Percentiles rank a stretch among this genome's conserved stretches.
These are phyloP conservation scores for Aspergillus udagawae DNA, from an alignment of 2,329 filamentous ascomycete species.

Conservation along the genomic window DNA sequence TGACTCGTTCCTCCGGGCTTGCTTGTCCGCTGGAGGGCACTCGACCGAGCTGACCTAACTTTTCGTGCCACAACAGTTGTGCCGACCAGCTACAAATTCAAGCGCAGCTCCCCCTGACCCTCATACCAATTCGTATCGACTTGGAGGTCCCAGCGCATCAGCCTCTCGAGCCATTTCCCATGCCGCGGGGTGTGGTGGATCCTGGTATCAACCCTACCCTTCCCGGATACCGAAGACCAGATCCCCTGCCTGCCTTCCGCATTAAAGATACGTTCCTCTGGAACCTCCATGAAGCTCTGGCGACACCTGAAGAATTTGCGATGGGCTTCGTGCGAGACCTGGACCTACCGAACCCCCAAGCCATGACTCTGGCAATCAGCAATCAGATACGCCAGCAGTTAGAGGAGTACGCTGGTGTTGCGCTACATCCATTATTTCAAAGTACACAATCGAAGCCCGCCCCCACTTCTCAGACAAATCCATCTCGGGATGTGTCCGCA, in stretches of 20 bases:
- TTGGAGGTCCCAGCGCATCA: slow-evolving; percentile 76
- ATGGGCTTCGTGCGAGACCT: slow-evolving; percentile 84
- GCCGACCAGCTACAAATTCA: slow-evolving; percentile 61
- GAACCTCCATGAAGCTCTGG: slow-evolving; percentile 92
- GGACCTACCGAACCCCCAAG: slow-evolving; percentile 73
- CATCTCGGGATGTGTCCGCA: slow-evolving; percentile 53
- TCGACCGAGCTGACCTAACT: slow-evolving; percentile 18
- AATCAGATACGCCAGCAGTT: slow-evolving; percentile 92
- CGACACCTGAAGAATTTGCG: slow-evolving; percentile 96
- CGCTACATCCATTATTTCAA: slow-evolving; percentile 88
- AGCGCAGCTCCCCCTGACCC: slow-evolving; percentile 75
- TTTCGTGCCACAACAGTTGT: slow-evolving; percentile 29
- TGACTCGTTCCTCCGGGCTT: slow-evolving; percentile 2
- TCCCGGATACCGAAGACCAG: slow-evolving; percentile 74
- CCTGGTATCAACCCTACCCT: slow-evolving; percentile 58
- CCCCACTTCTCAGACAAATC: slow-evolving; percentile 27
- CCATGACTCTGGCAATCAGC: slow-evolving; percentile 75
- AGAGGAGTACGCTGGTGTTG: slow-evolving; percentile 93
- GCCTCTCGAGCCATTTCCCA: slow-evolving; percentile 44
- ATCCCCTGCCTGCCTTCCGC: slow-evolving; percentile 77
- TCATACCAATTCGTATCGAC: slow-evolving; percentile 95
- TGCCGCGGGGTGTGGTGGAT: slow-evolving; percentile 41
- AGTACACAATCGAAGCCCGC: slow-evolving; percentile 28
- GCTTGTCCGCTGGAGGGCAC: slow-evolving; percentile 3
- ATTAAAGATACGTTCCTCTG: slow-evolving; percentile 94